Evolutionary conservation across 2,329 filamentous ascomycete genomes (phyloP), one percentile per base, ranked within the genome.

Genomic region (Aspergillus ibericus): DNA sequence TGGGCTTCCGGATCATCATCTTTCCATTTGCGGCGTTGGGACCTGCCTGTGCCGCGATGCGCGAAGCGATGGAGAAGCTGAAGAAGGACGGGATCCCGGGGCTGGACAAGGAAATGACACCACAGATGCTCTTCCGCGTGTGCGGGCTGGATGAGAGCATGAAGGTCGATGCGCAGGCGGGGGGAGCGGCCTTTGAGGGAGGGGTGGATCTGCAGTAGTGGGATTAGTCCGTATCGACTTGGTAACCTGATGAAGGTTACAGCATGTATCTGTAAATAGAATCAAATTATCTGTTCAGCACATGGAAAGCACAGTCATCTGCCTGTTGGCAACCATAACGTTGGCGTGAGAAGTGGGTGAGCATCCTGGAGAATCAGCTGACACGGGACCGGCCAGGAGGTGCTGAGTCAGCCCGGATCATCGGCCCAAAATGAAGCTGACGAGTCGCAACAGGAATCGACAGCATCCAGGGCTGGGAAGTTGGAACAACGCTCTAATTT

Each of bases 1-100:
- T 80, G 49, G 77, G 77, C 0, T 80, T 79, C 58, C 67, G 70
- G 2, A 72, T 80, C 25, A 76, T 79, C 50, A 79, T 79, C 58
- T 78, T 75, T 60, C 74, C 76, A 0, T 76, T 77, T 59, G 74
- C 73, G 10, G 72, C 71, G 12, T 56, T 79, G 40, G 75, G 72
- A 2, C 72, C 77, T 2, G 74, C 77, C 7, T 70, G 74, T 15
- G 60, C 63, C 29, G 75, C 71, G 32, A 78, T 79, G 56, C 69
- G 64, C 36, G 64, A 70, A 29, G 73, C 71, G 5, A 61, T 77
- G 64, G 68, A 74, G 64, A 74, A 69, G 42, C 61, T 80, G 59
- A 75, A 75, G 47, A 53, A 46, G 4, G 69, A 74, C 47, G 76
- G 77, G 1, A 61, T 75, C 46, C 70, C 70, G 0, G 71, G 69